Conservation (phyloP, 306 rosid species). For the Rosa rugosa region DNA sequence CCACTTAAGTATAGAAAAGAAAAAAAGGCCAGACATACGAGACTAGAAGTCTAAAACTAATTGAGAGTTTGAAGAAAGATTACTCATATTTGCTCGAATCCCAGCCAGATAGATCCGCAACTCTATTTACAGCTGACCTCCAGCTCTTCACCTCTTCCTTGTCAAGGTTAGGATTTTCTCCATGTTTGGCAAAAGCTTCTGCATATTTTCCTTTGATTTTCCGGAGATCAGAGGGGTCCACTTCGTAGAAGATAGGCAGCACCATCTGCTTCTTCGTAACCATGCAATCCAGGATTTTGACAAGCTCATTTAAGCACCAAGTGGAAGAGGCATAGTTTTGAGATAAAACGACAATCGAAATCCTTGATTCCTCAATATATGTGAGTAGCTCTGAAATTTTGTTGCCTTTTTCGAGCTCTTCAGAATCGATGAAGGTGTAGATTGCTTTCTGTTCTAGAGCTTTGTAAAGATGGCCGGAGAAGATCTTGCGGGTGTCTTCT, state of each 20-base stretch:
- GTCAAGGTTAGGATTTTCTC: too few species aligned
- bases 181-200: background rate
- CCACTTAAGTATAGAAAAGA: too few species aligned
- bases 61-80: too few species aligned
- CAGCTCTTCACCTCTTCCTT: background rate
- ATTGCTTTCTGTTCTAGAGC: background rate
- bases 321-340: background rate
- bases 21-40: too few species aligned
- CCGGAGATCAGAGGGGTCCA: background rate
- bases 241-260: slow-evolving; percentile 4
- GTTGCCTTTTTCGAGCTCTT: background rate
- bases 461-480: too few species aligned
- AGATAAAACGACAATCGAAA: background rate
- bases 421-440: background rate
- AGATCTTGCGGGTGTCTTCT: too few species aligned
- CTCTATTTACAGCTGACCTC: slow-evolving; percentile 3
- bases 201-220: background rate
- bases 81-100: background rate
- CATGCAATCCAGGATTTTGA: background rate
- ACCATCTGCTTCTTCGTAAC: background rate
- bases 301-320: slow-evolving; percentile 6
- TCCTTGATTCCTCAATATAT: background rate
- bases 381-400: background rate
- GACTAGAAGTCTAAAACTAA: too few species aligned
- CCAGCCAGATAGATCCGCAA: background rate